Evolutionary conservation across 176 grass and related monocot genomes (phyloP), one percentile per base, ranked within the genome.

Genomic region (Phoenix roebelenii): DNA sequence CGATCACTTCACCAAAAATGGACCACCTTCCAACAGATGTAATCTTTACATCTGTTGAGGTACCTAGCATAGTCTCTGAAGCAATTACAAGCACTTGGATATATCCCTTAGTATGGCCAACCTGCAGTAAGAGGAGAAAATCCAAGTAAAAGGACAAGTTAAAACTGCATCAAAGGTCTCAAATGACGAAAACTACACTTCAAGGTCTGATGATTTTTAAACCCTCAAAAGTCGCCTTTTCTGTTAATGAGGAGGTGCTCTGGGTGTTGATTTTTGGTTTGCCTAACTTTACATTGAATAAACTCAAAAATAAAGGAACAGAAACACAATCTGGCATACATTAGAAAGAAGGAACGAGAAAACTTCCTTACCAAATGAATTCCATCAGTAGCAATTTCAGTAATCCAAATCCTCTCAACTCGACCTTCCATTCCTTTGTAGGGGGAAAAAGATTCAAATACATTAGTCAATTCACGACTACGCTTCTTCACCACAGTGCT

Each of bases 51-150:
- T 92, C 35, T 15, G 76, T 77, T 17, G 81, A 85, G 52, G 76
- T 80, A 71, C 93, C 93, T 61, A 98, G 32, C 75, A 91, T 76
- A 17, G 76, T 81, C 32, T 88, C 93, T 10, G 80, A 81, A 57
- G 87, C 93, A 71, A 88, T 80, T 55, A 98, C 79, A 70, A 98
- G 87, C 49, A 92, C 93, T 67, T 92, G 87, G 59, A 92, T 88
- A 60, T 98, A 98, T 14, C 70, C 87, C 79, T 98, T 88, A 48
- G 93, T 98, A 81, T 98, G 93, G 28, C 93, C 87, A 67, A 98
- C 84, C 93, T 98, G 67, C 56, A 55, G 58, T 73, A 23, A 17
- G 39, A 17, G 65, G 39, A 57, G 55, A 53, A 23, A 75, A 63
- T 65, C 35, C 35, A 44, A 9, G 35, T 12, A 44, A 3, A 44